Conservation (phyloP, 768 basidiomycete species). For the Thelephora ganbajun region DNA sequence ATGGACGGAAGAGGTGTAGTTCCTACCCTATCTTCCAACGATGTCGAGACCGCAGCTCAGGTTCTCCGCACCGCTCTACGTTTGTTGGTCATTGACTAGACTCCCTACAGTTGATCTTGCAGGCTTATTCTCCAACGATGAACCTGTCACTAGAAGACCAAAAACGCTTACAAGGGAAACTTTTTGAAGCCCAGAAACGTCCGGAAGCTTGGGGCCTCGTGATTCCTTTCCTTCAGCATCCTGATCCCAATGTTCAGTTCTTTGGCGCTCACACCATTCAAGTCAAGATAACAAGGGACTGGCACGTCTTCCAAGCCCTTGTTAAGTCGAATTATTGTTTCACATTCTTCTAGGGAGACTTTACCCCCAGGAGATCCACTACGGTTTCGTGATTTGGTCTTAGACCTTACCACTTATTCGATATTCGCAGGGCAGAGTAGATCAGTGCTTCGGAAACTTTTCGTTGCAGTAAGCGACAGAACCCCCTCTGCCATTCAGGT, state of each 20-base stretch:
- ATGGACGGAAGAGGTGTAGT: neutral
- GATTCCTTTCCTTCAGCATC: conserved; percentile 55
- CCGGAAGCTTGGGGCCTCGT: conserved; percentile 79
- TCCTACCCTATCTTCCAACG: conserved; percentile 6
- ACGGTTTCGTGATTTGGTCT: conserved; percentile 47
- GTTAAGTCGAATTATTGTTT: neutral
- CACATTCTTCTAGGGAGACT: conserved; percentile 38
- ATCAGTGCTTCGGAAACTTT: conserved; percentile 75
- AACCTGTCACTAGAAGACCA: conserved; percentile 42
- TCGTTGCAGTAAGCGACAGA: conserved; percentile 55
- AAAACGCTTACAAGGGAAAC: conserved; percentile 51
- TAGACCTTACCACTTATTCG: conserved; percentile 57
- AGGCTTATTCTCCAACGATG: conserved; percentile 43
- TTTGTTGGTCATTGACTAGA: conserved; percentile 5
- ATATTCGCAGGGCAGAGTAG: conserved; percentile 43
- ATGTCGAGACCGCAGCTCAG: conserved; percentile 11
- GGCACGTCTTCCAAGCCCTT: conserved; percentile 34
- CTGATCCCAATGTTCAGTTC: conserved; percentile 80
- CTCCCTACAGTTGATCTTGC: conserved; percentile 43
- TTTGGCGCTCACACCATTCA: conserved; percentile 90
- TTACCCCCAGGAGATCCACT: conserved; percentile 51
- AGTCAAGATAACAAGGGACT: conserved; percentile 88
- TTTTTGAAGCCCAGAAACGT: conserved; percentile 63
- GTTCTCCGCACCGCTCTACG: conserved; percentile 6
- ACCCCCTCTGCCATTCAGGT: neutral